phyloP scores from a whole-genome alignment of 2,329 filamentous ascomycete genomes.

The Cercospora zeina region DNA sequence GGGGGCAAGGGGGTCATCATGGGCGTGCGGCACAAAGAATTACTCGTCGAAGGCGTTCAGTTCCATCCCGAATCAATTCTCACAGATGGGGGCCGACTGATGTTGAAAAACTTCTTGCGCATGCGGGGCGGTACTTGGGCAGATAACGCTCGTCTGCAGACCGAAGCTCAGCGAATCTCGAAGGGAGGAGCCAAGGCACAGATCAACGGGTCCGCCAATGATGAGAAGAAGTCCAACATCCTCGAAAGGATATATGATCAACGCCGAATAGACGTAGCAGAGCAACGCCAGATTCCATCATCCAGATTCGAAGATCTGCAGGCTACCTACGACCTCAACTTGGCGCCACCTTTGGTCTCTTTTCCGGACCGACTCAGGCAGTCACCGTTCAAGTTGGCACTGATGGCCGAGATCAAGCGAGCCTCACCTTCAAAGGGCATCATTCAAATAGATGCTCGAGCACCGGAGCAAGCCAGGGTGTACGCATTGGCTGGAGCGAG shows the following conservation, averaged over 20 bases:
- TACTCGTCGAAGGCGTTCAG: slow-evolving; percentile 90
- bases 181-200: slow-evolving; percentile 41
- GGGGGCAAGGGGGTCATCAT: slow-evolving; percentile 86
- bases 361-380: slow-evolving; percentile 77
- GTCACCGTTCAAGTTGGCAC: slow-evolving; percentile 81
- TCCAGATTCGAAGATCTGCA: slow-evolving; percentile 81
- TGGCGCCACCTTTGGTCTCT: slow-evolving; percentile 78
- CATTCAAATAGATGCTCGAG: slow-evolving; percentile 83
- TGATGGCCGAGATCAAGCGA: slow-evolving; percentile 97
- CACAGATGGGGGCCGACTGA: slow-evolving; percentile 80
- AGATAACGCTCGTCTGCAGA: slow-evolving; percentile 65
- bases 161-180: slow-evolving; percentile 41
- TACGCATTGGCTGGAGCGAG: slow-evolving; percentile 94
- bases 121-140: slow-evolving; percentile 91
- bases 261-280: slow-evolving; percentile 70
- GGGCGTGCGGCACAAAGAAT: slow-evolving; percentile 91
- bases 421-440: slow-evolving; percentile 95
- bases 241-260: slow-evolving; percentile 87
- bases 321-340: slow-evolving; percentile 78
- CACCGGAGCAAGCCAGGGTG: slow-evolving; percentile 82
- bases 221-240: slow-evolving; percentile 74
- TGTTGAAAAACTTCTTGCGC: slow-evolving; percentile 89
- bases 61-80: slow-evolving; percentile 98
- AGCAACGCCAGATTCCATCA: slow-evolving; percentile 82
- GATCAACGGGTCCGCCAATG: slow-evolving; percentile 28